Evolutionary conservation across 2,329 filamentous ascomycete species (phyloP), one percentile per base, ranked within the genome.

Genomic region (Epichloe gansuensis): DNA sequence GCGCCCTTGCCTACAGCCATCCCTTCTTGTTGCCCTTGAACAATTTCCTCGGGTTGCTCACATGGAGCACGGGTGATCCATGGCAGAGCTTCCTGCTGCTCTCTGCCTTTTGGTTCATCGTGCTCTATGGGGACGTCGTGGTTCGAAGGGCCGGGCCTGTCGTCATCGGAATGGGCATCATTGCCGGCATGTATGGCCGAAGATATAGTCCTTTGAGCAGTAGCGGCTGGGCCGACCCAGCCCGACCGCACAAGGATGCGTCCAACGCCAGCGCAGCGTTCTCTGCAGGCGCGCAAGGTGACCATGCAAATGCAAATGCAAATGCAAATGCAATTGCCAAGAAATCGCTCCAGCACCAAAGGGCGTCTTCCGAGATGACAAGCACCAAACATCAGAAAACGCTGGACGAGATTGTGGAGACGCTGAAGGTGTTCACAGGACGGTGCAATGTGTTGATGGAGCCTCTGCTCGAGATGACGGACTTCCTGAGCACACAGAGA

Each of bases 1-100:
- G 93, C 60, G 91, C 91, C 13, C 77, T 98, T 55, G 91, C 91
- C 58, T 96, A 97, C 67, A 95, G 91, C 57, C 91, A 98, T 65
- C 91, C 93, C 0, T 97, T 96, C 65, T 75, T 98, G 7, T 74
- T 95, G 7, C 90, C 91, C 5, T 74, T 97, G 53, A 97, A 96
- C 67, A 87, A 86, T 64, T 69, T 95, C 15, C 85, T 80, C 3
- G 93, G 91, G 0, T 73, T 98, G 56, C 65, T 98, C 57, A 95
- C 88, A 71, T 98, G 93, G 93, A 95, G 89, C 8, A 91, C 86
- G 1, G 86, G 81, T 41, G 93, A 98, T 65, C 83, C 91, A 0
- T 98, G 91, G 91, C 90, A 97, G 74, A 96, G 91, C 74, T 98
- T 97, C 64, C 74, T 98, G 56, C 68, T 98, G 35, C 77, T 98